Evolutionary conservation across 2,329 filamentous ascomycete species (phyloP).

Genomic region (Stagonosporopsis rhizophila): DNA sequence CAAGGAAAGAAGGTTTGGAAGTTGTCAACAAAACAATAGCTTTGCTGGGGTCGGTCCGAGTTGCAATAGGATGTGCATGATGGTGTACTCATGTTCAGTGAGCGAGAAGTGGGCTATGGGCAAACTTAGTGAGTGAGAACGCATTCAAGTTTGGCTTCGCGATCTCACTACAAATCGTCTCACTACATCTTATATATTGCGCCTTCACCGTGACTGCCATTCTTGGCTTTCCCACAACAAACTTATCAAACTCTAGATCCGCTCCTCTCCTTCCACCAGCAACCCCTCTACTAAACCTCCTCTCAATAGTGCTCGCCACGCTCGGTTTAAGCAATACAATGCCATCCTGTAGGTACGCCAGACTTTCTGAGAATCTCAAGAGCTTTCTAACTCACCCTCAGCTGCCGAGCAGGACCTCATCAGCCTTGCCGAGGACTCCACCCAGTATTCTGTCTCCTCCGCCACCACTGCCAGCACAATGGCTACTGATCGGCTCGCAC

Average conservation of each 20-base stretch:
- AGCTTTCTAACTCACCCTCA: not conserved
- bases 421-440: conserved; percentile 10
- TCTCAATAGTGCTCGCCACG: not conserved
- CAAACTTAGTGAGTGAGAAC: not conserved
- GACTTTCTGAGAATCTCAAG: not conserved
- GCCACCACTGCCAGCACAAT: not conserved
- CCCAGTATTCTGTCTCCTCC: not conserved
- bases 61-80: not conserved
- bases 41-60: not conserved
- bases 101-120: not conserved
- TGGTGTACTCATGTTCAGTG: not conserved
- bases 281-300: not conserved
- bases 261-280: not conserved
- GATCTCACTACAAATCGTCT: not conserved
- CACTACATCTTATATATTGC: not conserved
- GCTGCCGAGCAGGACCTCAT: conserved; percentile 22
- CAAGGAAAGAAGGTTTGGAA: not conserved
- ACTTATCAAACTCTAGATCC: not conserved
- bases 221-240: not conserved
- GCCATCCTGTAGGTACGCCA: conserved; percentile 5
- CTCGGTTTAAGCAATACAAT: not conserved
- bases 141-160: not conserved
- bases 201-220: conserved; percentile 5
- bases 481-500: not conserved
- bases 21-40: not conserved